Conservation (phyloP, 108 stramenopile genomes). For the Skeletonema costatum region DNA sequence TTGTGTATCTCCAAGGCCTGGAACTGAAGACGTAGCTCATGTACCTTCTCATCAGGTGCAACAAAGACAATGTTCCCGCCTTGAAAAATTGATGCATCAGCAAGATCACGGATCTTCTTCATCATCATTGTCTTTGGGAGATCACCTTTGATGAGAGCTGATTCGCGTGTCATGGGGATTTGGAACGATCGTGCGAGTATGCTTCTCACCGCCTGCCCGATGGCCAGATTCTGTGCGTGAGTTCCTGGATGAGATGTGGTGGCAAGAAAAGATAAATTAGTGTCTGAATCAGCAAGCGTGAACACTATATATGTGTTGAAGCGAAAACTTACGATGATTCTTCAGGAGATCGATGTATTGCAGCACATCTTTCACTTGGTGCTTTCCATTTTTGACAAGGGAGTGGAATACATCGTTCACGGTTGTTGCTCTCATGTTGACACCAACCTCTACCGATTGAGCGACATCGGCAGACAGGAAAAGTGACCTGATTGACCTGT, state of each 20-base stretch:
- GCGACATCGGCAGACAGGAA: conserved; percentile 6
- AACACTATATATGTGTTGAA: not conserved
- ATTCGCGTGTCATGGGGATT: not conserved
- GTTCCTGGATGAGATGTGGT: not conserved
- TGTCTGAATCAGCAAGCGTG: not conserved
- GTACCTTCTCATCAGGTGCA: conserved; percentile 13
- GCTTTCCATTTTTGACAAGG: conserved; percentile 4
- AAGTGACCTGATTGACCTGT: not conserved
- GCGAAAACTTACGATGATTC: conserved; percentile 9
- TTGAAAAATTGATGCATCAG: not conserved
- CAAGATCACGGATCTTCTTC: conserved; percentile 1
- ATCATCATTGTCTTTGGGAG: conserved; percentile 5
- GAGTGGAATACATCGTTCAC: conserved; percentile 13
- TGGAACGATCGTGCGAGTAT: conserved; percentile 8
- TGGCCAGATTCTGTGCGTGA: conserved; percentile 18
- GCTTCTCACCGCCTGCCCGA: not conserved
- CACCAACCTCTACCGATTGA: conserved; percentile 13
- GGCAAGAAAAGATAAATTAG: not conserved
- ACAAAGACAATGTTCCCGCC: conserved; percentile 18
- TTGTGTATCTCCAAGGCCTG: conserved; percentile 13
- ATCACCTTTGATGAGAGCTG: conserved; percentile 2
- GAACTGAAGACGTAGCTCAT: conserved; percentile 6
- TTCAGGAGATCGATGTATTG: conserved; percentile 1
- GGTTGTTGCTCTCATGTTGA: conserved; percentile 12
- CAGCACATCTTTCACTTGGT: conserved; percentile 10